These are phyloP conservation scores for Pascua sp. DNA, from an alignment of 1,284 basidiomycete genomes.

Conservation along the genomic window DNA sequence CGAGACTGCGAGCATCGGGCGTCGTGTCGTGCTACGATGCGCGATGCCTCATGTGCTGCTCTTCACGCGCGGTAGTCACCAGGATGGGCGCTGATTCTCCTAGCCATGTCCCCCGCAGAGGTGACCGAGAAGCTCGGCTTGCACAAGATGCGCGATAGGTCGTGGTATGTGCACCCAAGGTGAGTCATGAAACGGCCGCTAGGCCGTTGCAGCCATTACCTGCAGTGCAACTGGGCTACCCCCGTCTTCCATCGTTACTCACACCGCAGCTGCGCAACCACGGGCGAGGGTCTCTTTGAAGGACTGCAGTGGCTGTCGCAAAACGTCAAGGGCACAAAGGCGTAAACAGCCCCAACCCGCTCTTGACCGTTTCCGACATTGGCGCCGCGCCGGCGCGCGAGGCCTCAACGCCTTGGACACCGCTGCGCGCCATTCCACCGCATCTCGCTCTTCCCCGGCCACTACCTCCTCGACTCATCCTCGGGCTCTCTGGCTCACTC, in stretches of 20 bases:
- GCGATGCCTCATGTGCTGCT: too few species aligned
- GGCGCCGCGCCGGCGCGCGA: too few species aligned
- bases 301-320: constrained; percentile 94
- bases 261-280: constrained; percentile 75
- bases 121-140: constrained; percentile 96
- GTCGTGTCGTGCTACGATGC: background rate
- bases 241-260: background rate
- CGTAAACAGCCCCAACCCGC: constrained; percentile 9
- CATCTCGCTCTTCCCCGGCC: too few species aligned
- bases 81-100: background rate
- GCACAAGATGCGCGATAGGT: constrained; percentile 91
- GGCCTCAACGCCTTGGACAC: too few species aligned
- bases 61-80: too few species aligned
- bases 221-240: background rate
- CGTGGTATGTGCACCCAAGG: constrained; percentile 99
- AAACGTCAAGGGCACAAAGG: constrained; percentile 71
- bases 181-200: constrained; percentile 48
- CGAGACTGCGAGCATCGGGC: background rate
- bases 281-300: constrained; percentile 91
- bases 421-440: too few species aligned
- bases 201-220: background rate
- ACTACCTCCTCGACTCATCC: too few species aligned
- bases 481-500: too few species aligned
- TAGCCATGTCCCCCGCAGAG: constrained; percentile 97
- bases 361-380: too few species aligned